Conservation (phyloP, 2,329 filamentous ascomycete genomes). For the Aureobasidium sp. region DNA sequence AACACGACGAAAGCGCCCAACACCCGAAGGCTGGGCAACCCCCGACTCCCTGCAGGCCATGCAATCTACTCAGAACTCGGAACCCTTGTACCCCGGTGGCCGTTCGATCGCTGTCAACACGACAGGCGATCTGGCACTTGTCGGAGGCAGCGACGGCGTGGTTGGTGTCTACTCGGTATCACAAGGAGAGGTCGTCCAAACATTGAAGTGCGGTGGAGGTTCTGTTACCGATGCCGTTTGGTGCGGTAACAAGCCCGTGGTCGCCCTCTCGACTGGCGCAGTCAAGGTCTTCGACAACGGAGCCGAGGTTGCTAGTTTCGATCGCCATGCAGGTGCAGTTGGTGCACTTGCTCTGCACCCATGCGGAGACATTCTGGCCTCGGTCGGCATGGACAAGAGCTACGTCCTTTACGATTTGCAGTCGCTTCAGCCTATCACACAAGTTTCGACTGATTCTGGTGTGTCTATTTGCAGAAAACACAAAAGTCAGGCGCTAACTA, state of each 20-base stretch:
- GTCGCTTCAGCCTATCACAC: conserved; percentile 61
- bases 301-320: conserved; percentile 60
- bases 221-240: conserved; percentile 62
- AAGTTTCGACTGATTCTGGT: conserved; percentile 75
- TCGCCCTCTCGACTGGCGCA: conserved; percentile 67
- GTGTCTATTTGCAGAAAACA: conserved; percentile 34
- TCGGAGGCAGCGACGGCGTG: conserved; percentile 68
- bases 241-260: conserved; percentile 60
- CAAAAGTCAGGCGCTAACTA: conserved; percentile 24
- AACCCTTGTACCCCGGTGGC: conserved; percentile 54
- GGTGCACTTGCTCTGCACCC: conserved; percentile 77
- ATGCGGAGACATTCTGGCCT: conserved; percentile 73
- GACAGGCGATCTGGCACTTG: conserved; percentile 59
- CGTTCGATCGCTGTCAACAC: conserved; percentile 52
- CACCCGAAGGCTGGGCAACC: conserved; percentile 80
- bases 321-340: conserved; percentile 75
- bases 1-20: conserved; percentile 78
- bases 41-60: conserved; percentile 61
- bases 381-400: conserved; percentile 85
- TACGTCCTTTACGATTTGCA: conserved; percentile 81
- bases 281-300: conserved; percentile 75
- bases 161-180: conserved; percentile 73
- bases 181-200: conserved; percentile 66
- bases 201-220: conserved; percentile 55
- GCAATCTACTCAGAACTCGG: conserved; percentile 46